Evolutionary conservation across 106 monocot species (phyloP), one percentile per base, ranked within the genome.

Genomic region (Phalaenopsis aphrodite): DNA sequence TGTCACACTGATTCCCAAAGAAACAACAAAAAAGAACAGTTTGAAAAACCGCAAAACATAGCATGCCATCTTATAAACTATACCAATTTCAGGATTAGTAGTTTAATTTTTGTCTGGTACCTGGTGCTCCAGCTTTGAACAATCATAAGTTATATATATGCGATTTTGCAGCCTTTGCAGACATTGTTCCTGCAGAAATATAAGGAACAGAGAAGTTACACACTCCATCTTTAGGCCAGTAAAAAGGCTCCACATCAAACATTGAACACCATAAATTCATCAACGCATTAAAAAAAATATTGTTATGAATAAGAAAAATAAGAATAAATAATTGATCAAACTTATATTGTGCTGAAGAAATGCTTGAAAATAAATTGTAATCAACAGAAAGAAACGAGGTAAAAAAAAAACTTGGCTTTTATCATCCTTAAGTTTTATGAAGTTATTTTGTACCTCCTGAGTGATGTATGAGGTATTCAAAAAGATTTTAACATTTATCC

Each of bases 121-220:
- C 98, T 99, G 94, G 79, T 99, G 94, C 81, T 93, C 98, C 30
- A 78, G 55, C 76, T 89, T 99, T 68, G 87, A 82, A 83, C 92
- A 73, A 77, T 98, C 92, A 89, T 95, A 95, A 65, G 86, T 6
- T 82, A 89, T 86, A 69, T 92, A 83, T 79, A 95, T 89, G 37
- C 93, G 88, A 45, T 23, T 87, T 84, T 95, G 93, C 79, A 95
- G 80, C 82, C 89, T 91, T 43, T 76, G 89, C 74, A 93, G 79
- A 66, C 86, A 85, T 81, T 86, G 86, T 69, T 90, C 95, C 95
- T 92, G 72, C 10, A 84, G 8, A 90, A 76, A 68, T 38, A 64
- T n/a, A 81, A 46, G 5, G 21, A 84, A 43, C 10, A 23, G 45
- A 4, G 47, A 77, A 24, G 19, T 48, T 37, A 37, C 1, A 10